Evolutionary conservation across 2,329 filamentous ascomycete genomes (phyloP).

Genomic region (Colletotrichum sp.): DNA sequence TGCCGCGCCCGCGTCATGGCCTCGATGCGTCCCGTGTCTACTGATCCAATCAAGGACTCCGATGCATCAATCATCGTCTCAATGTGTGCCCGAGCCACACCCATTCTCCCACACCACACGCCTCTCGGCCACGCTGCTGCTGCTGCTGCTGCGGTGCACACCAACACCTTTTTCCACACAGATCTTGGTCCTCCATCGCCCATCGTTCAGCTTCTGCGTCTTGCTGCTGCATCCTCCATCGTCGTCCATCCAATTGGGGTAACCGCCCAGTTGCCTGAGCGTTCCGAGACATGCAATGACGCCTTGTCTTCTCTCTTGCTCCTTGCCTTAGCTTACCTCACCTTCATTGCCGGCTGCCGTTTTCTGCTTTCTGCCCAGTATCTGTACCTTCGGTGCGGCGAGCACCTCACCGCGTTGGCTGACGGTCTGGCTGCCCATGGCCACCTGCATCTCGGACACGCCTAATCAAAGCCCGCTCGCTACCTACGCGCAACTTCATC

Average conservation of each 20-base stretch:
- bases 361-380: background rate
- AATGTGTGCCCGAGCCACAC: constrained; percentile 3
- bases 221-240: background rate
- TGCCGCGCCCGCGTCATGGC: background rate
- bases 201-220: background rate
- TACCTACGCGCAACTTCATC: background rate
- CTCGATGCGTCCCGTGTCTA: background rate
- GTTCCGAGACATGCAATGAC: constrained; percentile 13
- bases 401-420: background rate
- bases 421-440: background rate
- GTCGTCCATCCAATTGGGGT: background rate
- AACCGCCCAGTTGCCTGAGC: background rate
- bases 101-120: background rate
- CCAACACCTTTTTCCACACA: background rate
- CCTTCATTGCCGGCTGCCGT: background rate
- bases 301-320: constrained; percentile 7
- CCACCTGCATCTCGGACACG: background rate
- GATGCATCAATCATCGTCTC: background rate
- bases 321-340: background rate
- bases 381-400: background rate
- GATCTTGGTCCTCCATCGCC: background rate
- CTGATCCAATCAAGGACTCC: constrained; percentile 1
- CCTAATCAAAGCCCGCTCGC: background rate
- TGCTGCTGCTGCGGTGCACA: background rate
- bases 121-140: background rate